Evolutionary conservation across 306 rosid species (phyloP).

Genomic region (Biancaea sappan): DNA sequence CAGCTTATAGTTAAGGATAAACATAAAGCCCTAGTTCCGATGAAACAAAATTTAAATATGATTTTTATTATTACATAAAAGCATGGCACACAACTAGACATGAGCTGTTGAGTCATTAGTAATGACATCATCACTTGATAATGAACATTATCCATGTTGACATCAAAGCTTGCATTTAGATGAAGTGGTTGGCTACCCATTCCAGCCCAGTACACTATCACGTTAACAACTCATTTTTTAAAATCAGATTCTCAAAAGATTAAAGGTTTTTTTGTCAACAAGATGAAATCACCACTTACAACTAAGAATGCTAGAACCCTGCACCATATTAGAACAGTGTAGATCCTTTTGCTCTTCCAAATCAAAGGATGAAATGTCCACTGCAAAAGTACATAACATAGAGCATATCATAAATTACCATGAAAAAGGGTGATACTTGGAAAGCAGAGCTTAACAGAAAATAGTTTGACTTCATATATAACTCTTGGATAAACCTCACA

Average conservation of each 20-base stretch:
- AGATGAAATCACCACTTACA: slow-evolving; percentile 57
- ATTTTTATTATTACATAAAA: neutral
- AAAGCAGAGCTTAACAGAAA: slow-evolving; percentile 1
- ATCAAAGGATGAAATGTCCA: slow-evolving; percentile 98
- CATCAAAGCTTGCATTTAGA: slow-evolving; percentile 6
- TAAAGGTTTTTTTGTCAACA: slow-evolving; percentile 16
- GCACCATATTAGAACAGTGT: slow-evolving; percentile 94
- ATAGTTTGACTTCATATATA: neutral
- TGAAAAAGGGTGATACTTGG: neutral
- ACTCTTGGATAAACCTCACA: slow-evolving; percentile 23
- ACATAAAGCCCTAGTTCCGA: neutral
- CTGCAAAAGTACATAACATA: slow-evolving; percentile 62
- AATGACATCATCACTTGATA: neutral
- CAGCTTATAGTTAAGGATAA: neutral
- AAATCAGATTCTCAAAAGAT: neutral
- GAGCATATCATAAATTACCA: slow-evolving; percentile 30
- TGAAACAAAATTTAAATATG: neutral
- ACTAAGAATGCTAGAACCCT: slow-evolving; percentile 92
- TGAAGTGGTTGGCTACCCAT: neutral
- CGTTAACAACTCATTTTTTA: slow-evolving; percentile 7
- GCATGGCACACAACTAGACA: neutral
- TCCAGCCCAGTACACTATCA: slow-evolving; percentile 3
- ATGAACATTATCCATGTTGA: neutral
- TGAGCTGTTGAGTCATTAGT: neutral
- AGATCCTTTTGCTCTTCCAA: slow-evolving; percentile 87